Base-by-base conservation (phyloP, 2,329 filamentous ascomycete genomes). In the Fusarium domesticum region DNA sequence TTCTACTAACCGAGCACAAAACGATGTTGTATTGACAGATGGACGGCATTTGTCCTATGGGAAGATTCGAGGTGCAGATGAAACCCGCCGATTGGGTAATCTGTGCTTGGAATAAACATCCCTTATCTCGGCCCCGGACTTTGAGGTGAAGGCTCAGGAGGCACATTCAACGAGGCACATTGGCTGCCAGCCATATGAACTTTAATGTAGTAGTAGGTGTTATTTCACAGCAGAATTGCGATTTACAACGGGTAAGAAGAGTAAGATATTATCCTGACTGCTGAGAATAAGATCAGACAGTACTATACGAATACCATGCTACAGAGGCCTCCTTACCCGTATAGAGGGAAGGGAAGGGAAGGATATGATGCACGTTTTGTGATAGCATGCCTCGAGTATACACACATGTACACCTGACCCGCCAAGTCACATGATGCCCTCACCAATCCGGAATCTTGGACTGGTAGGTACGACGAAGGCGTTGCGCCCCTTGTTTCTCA, bases 1-100 rank as follows among this genome's bases (percentile, higher is more conserved):
- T 10, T 4, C 23, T 28, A 28, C 23, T n/a, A n/a, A n/a, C n/a
- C n/a, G n/a, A n/a, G n/a, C n/a, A n/a, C n/a, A n/a, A n/a, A n/a
- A n/a, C n/a, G n/a, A n/a, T n/a, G n/a, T n/a, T n/a, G n/a, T n/a
- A n/a, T n/a, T n/a, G n/a, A n/a, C n/a, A n/a, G n/a, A n/a, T n/a
- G n/a, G n/a, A n/a, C n/a, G n/a, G n/a, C n/a, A n/a, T n/a, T n/a
- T n/a, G n/a, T n/a, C n/a, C n/a, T n/a, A n/a, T n/a, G n/a, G n/a
- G n/a, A n/a, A n/a, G n/a, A n/a, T 37, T 43, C 34, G 44, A 40
- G 45, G 41, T 18, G 32, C 34, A 37, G 32, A 25, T 42, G 36
- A 55, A 53, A 44, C 36, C 40, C 41, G 39, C 56, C 51, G 45
- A 56, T 57, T 58, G 51, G 53, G 39, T 39, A 38, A 50, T 51